Conservation (phyloP, 371 early-diverging fungal genomes). For the Saksenaea vasiformis region DNA sequence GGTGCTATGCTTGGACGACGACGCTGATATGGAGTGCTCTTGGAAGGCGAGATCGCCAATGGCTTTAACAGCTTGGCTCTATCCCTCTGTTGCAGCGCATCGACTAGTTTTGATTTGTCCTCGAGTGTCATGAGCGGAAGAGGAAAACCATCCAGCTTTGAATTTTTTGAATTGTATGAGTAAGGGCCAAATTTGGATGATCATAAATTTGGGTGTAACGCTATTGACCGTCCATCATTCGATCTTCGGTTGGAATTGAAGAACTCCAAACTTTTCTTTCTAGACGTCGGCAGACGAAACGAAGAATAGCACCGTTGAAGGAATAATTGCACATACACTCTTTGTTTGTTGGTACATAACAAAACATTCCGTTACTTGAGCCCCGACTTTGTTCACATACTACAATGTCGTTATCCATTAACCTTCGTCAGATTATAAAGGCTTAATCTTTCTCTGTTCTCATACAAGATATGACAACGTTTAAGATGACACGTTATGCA, state of each 20-base stretch:
- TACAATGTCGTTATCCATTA: no score
- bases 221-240: background rate
- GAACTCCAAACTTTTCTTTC: no score
- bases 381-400: no score
- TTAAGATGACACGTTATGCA: no score
- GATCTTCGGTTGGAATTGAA: no score
- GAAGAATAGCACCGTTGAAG: background rate
- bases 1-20: conserved; percentile 36
- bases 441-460: no score
- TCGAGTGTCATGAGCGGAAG: conserved; percentile 4
- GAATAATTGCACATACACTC: no score
- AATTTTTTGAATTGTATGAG: conserved; percentile 2
- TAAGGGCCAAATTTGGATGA: conserved; percentile 3
- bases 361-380: no score
- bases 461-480: no score
- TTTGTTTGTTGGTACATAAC: no score
- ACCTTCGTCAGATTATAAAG: no score
- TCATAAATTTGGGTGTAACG: conserved; percentile 2
- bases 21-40: conserved; percentile 40
- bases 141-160: conserved; percentile 1
- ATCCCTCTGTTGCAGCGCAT: conserved; percentile 40
- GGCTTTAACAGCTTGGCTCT: conserved; percentile 3
- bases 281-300: background rate
- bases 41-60: conserved; percentile 29
- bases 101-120: conserved; percentile 30